Evolutionary conservation across 2,329 filamentous ascomycete genomes (phyloP), one percentile per base, ranked within the genome.

Genomic region (Arthrinium phaeospermum): DNA sequence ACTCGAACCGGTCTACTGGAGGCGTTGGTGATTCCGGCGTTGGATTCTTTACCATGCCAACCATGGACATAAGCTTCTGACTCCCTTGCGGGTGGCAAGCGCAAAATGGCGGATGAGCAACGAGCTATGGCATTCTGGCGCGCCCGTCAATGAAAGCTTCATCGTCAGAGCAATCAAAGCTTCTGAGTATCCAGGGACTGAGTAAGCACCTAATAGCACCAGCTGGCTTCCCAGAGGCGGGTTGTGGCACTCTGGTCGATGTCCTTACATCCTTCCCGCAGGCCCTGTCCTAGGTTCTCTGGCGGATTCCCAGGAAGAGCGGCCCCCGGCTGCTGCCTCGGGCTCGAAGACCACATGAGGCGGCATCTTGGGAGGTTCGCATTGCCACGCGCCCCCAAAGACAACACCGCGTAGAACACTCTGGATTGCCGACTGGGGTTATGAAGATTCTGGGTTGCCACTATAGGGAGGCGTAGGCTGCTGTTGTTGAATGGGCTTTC

Each of bases 121-220:
- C 37, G 34, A 19, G 19, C 57, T 64, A n/a, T 64, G 57, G 57
- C 19, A 41, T 19, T 64, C 30, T 64, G 34, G 57, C 57, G 57
- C 57, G 57, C 34, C 34, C 22, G 34, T 64, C 34, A 7, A 64
- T 3, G n/a, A 19, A 64, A 8, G 34, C 34, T 41, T 41, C 57
- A 41, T 24, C 57, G 19, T 41, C 19, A 13, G 34, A 64, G 34
- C 57, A 41, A 64, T 16, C 57, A 34, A n/a, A 7, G 22, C 34
- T 41, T 19, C n/a, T 3, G 19, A 37, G 19, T 3, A n/a, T n/a
- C 13, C 34, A 41, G 4, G 34, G 19, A n/a, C 22, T 41, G 57
- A 64, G 57, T 64, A 64, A 64, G 57, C 57, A 64, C 34, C 57
- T 41, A 64, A 64, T 41, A 34, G 7, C 30, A 41, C 41, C 57